Percentiles rank a stretch among this genome's conserved stretches.
Evolutionary conservation across 2,329 filamentous ascomycete species (phyloP).

Genomic region (Trichoderma oligosporum): DNA sequence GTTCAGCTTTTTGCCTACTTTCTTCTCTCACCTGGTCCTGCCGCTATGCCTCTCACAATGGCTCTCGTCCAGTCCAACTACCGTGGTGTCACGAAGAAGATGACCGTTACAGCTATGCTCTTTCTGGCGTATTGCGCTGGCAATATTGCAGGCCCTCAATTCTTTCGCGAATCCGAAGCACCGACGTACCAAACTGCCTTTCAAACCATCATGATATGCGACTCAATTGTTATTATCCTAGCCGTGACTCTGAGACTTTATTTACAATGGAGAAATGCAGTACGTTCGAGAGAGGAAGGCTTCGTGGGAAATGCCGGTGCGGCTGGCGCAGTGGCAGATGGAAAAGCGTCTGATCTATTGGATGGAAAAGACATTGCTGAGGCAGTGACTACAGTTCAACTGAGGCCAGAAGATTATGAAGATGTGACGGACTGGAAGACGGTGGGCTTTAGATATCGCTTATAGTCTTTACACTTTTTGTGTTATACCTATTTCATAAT

Average conservation of each 20-base stretch:
- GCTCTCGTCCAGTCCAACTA: constrained; percentile 55
- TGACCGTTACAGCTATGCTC: constrained; percentile 54
- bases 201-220: constrained; percentile 53
- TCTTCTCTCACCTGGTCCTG: constrained; percentile 50
- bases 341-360: constrained; percentile 33
- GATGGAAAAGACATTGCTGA: constrained; percentile 28
- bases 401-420: constrained; percentile 48
- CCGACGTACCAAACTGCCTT: constrained; percentile 54
- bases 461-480: constrained; percentile 30
- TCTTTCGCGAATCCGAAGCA: constrained; percentile 48
- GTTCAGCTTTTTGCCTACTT: constrained; percentile 57
- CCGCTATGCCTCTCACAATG: constrained; percentile 52
- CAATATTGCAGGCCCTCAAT: constrained; percentile 54
- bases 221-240: constrained; percentile 46
- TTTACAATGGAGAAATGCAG: constrained; percentile 43
- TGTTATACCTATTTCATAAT: background rate
- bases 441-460: constrained; percentile 55
- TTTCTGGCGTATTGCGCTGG: constrained; percentile 55
- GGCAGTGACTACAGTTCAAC: constrained; percentile 35
- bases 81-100: constrained; percentile 57
- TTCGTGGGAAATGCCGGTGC: constrained; percentile 43
- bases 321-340: constrained; percentile 38
- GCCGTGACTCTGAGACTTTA: constrained; percentile 45
- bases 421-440: constrained; percentile 60
- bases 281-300: constrained; percentile 41